Base-by-base conservation (phyloP, 75 land plant genomes). In the Chamaecyparis obtusa region DNA sequence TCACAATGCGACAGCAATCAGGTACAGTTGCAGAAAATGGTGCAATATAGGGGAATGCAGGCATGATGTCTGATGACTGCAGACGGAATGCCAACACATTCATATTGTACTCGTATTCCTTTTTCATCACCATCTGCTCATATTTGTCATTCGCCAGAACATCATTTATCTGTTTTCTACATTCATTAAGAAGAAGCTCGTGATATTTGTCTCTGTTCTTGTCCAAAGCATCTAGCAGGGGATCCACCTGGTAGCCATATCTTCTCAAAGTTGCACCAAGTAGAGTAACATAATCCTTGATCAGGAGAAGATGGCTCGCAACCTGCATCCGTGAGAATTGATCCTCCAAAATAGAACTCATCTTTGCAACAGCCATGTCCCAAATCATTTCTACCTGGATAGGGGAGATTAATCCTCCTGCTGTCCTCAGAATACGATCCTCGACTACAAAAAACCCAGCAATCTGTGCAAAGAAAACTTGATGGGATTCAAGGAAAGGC, bases 361-460 rank as follows among this genome's bases (percentile, higher is more conserved):
- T 93, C 86, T 93, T 95, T 33, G 93, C 48, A n/a, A 97, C 90
- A 64, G 99, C 96, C n/a, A 94, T 92, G 77, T 96, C 99, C 98
- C 97, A 98, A 69, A 95, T 88, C 55, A 84, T 88, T 84, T 98
- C 99, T 14, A 95, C 91, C 87, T 95, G 94, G 76, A 84, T 86
- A 33, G 88, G 88, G 13, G 88, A 90, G 67, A 96, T 88, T 13
- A 98, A 82, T 16, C 96, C 96, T 16, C 94, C 97, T 44, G 95
- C 95, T 54, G 97, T 95, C 85, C 99, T 91, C 48, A 95, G 71
- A 83, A 98, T 96, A 27, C 97, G 89, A 88, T 98, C 96, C 89
- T 98, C 99, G 35, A 98, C 95, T 35, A 98, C 95, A 85, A 98
- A 98, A 86, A 92, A 95, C 11, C 99, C 99, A 16, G 96, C 99